These are phyloP conservation scores for Clavispora carvajalis DNA, from an alignment of 805 yeast species.

Conservation along the genomic window DNA sequence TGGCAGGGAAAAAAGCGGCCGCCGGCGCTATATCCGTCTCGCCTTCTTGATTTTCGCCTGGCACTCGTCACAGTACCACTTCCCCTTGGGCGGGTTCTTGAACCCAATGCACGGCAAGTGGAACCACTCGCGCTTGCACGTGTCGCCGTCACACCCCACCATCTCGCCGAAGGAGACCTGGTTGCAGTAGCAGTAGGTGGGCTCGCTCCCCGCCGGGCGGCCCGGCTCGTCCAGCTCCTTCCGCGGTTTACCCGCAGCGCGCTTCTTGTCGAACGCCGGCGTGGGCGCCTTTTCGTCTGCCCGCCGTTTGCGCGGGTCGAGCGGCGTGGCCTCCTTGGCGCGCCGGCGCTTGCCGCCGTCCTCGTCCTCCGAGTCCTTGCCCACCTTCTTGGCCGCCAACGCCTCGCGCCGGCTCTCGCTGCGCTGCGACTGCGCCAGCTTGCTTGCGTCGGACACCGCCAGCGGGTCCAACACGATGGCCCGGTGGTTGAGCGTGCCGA, in stretches of 20 bases:
- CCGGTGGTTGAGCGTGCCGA: slow-evolving; percentile 83
- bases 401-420: slow-evolving; percentile 90
- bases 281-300: slow-evolving; percentile 8
- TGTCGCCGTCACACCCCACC: slow-evolving; percentile 98
- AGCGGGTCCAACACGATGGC: slow-evolving; percentile 69
- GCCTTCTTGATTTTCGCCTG: slow-evolving; percentile 28
- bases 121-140: slow-evolving; percentile 92
- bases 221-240: slow-evolving; percentile 11
- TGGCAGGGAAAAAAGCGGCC: too few species aligned
- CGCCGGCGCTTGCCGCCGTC: slow-evolving; percentile 15
- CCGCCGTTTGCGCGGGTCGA: slow-evolving; percentile 15
- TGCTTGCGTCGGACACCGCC: slow-evolving; percentile 38
- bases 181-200: slow-evolving; percentile 91
- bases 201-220: slow-evolving; percentile 42
- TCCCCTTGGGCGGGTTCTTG: slow-evolving; percentile 70
- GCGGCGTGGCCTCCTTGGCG: slow-evolving; percentile 18
- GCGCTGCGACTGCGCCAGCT: slow-evolving; percentile 69
- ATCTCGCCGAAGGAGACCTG: slow-evolving; percentile 97
- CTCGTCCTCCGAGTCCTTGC: slow-evolving; percentile 32
- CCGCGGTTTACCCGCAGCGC: slow-evolving; percentile 18
- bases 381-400: slow-evolving; percentile 78
- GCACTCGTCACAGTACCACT: slow-evolving; percentile 44
- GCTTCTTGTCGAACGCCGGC: slow-evolving; percentile 14
- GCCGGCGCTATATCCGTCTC: background rate
- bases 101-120: slow-evolving; percentile 91